Percentiles rank a stretch among this genome's conserved stretches.
Conservation (phyloP, 83 land plant genomes). For the Diphasiastrum complanatum region DNA sequence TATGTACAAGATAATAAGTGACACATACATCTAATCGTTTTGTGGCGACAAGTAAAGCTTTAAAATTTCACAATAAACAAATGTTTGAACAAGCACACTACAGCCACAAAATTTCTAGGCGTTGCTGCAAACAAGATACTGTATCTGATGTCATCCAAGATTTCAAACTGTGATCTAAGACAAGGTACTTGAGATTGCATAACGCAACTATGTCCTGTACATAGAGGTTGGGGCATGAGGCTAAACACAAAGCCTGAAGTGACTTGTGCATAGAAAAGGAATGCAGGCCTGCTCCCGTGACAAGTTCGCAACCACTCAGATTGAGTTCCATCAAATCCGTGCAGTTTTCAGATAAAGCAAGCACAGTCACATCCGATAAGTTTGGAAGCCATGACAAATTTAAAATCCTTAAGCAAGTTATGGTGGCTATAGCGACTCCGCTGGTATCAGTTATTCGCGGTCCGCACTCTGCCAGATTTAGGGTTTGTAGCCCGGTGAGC, state of each 20-base stretch:
- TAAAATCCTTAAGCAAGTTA: constrained; percentile 13
- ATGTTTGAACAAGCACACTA: no score
- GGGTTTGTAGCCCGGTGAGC: constrained; percentile 19
- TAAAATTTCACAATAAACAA: no score
- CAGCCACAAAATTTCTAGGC: no score
- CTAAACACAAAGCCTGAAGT: constrained; percentile 23
- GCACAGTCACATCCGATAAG: constrained; percentile 23
- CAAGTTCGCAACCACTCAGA: constrained; percentile 32
- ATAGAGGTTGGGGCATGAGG: constrained; percentile 23
- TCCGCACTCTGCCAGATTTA: constrained; percentile 33
- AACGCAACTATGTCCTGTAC: constrained; percentile 22
- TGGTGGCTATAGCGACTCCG: constrained; percentile 21
- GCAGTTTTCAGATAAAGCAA: constrained; percentile 28
- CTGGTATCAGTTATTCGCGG: constrained; percentile 31
- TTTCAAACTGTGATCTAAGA: constrained; percentile 21
- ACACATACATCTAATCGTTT: no score
- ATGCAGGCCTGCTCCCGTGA: constrained; percentile 32
- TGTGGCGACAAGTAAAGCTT: no score
- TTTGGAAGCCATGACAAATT: constrained; percentile 32
- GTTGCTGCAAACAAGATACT: no score
- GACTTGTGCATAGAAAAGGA: constrained; percentile 26
- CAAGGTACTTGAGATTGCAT: constrained; percentile 14
- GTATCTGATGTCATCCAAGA: constrained; percentile 22
- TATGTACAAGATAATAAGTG: no score
- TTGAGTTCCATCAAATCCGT: constrained; percentile 16